A percentile compares a stretch with the other conserved stretches of the same genome.
phyloP scores from a whole-genome alignment of 192 early-diverging fungal species.

The Mortierella claussenii region DNA sequence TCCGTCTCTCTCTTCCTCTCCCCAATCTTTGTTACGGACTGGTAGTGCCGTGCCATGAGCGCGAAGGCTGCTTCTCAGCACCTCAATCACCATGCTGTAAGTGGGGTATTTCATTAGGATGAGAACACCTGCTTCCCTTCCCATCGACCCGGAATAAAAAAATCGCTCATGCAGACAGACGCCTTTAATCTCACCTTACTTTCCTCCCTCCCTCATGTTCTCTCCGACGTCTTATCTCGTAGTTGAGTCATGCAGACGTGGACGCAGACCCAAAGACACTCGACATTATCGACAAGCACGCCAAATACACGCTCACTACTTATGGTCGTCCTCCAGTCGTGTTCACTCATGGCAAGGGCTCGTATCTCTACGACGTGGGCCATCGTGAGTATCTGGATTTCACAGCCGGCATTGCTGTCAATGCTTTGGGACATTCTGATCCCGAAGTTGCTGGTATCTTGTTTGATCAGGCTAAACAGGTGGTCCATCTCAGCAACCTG shows the following conservation, averaged over 20 bases:
- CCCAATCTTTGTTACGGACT: background rate
- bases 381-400: constrained; percentile 91
- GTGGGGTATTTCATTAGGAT: background rate
- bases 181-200: background rate
- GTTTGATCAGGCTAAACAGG: constrained; percentile 81
- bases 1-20: background rate
- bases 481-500: constrained; percentile 92
- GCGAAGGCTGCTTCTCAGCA: constrained; percentile 15
- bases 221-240: background rate
- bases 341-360: constrained; percentile 86
- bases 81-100: constrained; percentile 39
- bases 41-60: constrained; percentile 43
- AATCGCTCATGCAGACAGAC: background rate
- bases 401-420: constrained; percentile 94
- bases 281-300: constrained; percentile 56
- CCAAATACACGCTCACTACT: constrained; percentile 75
- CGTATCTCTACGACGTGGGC: constrained; percentile 79
- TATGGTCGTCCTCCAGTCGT: constrained; percentile 77
- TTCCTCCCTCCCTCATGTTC: background rate
- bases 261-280: constrained; percentile 55
- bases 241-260: constrained; percentile 65
- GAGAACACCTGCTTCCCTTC: background rate
- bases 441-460: constrained; percentile 76
- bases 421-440: constrained; percentile 91
- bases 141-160: background rate